Percentiles rank a stretch among this genome's conserved stretches.
Evolutionary conservation across 345 rosid species (phyloP).

Genomic region (Populus deltoides): DNA sequence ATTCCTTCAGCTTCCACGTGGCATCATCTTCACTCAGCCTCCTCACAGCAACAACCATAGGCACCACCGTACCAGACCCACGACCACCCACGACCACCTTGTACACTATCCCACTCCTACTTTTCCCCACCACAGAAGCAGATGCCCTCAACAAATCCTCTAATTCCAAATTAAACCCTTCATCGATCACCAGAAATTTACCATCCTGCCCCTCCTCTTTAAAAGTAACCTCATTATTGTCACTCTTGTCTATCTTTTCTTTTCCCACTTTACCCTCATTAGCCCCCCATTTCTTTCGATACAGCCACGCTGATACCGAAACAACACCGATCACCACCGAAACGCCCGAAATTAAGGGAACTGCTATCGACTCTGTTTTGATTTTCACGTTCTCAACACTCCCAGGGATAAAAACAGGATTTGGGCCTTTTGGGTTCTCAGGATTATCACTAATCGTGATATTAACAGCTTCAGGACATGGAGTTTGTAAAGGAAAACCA

Average conservation of each 20-base stretch:
- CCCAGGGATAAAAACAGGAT: conserved; percentile 14
- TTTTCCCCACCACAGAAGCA: conserved; percentile 86
- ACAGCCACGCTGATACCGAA: conserved; percentile 55
- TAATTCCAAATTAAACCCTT: conserved; percentile 71
- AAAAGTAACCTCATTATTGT: conserved; percentile 1
- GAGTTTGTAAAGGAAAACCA: conserved; percentile 73
- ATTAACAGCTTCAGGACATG: conserved; percentile 54
- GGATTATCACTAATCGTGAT: conserved; percentile 44
- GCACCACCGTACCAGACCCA: conserved; percentile 46
- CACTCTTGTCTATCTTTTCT: not conserved
- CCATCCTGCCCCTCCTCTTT: conserved; percentile 56
- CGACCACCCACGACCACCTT: conserved; percentile 62
- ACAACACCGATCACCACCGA: conserved; percentile 59
- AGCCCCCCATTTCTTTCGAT: conserved; percentile 41
- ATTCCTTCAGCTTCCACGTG: conserved; percentile 70
- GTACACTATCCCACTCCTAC: conserved; percentile 83
- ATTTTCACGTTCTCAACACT: conserved; percentile 16
- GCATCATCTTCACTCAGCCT: conserved; percentile 76
- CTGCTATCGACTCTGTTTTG: conserved; percentile 43
- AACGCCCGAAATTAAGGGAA: conserved; percentile 63
- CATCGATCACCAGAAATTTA: conserved; percentile 67
- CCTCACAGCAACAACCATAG: conserved; percentile 72
- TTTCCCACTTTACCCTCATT: conserved; percentile 35
- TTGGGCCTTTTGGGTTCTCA: conserved; percentile 30
- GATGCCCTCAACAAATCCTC: conserved; percentile 94